Base-by-base conservation (phyloP, 345 rosid species). In the Reutealis trisperma region DNA sequence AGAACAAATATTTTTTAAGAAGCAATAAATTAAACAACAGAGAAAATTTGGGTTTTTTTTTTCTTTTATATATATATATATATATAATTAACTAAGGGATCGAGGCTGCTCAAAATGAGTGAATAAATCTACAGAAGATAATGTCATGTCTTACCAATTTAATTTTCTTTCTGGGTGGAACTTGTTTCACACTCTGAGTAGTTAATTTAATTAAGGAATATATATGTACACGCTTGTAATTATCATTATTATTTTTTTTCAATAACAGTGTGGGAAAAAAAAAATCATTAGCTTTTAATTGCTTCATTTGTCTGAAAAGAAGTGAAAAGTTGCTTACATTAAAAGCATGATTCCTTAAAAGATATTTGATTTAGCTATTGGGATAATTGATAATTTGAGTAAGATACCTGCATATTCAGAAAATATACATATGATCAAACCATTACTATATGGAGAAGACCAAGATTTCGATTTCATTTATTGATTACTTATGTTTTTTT, bases 121-220 rank as follows among this genome's bases (percentile, higher is more conserved):
- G 25, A 66, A 75, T 75, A 66, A 75, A 54, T 44, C 55, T 67
- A 63, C 41, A 11, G 25, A 41, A 75, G 54, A 16, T 41, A 67
- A 42, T 75, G 41, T 37, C 41, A 37, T 34, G 42, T 47, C 27
- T 27, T 60, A 70, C 22, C 18, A 19, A 27, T 21, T 72, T n/a
- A 6, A 15, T 44, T 45, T 58, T n/a, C 14, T 59, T 42, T 58
- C 34, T 1, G 54, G 11, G 19, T n/a, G 63, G 12, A 57, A 52
- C 10, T 71, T 57, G 74, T 49, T 69, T 42, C 5, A n/a, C 52
- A 27, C 54, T 19, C 41, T 14, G 49, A 44, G 12, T 34, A 73
- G 42, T 73, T 45, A n/a, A 49, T 12, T 62, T 63, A 42, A 47
- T 62, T 63, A 42, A 47, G 2, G 25, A 5, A 2, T 32, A 37